Conservation (phyloP, 176 grass and related monocot genomes). For the Musa beccarii region DNA sequence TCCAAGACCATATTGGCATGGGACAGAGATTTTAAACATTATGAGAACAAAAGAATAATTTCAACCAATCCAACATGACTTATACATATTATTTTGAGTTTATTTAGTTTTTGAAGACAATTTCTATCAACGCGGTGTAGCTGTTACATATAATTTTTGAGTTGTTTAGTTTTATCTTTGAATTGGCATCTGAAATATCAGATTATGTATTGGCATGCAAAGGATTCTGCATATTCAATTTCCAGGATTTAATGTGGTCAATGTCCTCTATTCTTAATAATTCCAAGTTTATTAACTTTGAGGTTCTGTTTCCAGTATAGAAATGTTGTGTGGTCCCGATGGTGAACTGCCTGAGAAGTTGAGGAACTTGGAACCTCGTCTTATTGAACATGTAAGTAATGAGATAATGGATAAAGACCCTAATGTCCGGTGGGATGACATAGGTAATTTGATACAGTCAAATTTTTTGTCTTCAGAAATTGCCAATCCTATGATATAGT, state of each 20-base stretch:
- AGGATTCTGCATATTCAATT: slow-evolving; percentile 11
- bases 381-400: slow-evolving; percentile 95
- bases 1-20: no score
- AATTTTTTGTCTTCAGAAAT: not conserved
- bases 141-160: no score
- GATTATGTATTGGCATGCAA: slow-evolving; percentile 5
- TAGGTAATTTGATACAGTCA: slow-evolving; percentile 41
- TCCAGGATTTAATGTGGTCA: not conserved
- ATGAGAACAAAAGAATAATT: no score
- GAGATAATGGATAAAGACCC: slow-evolving; percentile 99
- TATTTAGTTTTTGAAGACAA: no score
- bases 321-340: slow-evolving; percentile 83
- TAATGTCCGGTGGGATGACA: slow-evolving; percentile 88
- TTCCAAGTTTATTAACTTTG: not conserved
- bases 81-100: no score
- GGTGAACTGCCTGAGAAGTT: slow-evolving; percentile 94
- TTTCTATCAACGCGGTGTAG: no score
- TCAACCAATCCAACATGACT: no score
- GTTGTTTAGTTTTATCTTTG: not conserved
- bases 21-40: no score
- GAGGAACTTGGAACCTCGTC: slow-evolving; percentile 82
- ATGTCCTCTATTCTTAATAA: not conserved
- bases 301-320: slow-evolving; percentile 42
- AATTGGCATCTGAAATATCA: not conserved
- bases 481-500: not conserved